phyloP scores from a whole-genome alignment of 169 alveolate genomes.

The Plasmodium cynomolgi region DNA sequence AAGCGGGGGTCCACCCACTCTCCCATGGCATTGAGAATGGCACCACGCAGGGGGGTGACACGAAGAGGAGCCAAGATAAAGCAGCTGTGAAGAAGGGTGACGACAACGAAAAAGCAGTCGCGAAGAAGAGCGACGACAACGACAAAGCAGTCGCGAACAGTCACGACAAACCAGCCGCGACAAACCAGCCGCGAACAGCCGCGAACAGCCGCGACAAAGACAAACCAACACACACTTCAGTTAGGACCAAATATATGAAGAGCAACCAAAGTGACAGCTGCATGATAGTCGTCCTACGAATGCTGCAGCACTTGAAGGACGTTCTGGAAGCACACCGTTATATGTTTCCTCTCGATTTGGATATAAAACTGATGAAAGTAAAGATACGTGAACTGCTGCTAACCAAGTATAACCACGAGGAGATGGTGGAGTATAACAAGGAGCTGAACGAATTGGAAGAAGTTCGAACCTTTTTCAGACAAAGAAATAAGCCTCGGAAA shows the following conservation, averaged over 20 bases:
- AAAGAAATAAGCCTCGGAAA: slow-evolving; percentile 4
- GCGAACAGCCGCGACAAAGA: background rate
- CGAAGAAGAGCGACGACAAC: too few relatives aligned
- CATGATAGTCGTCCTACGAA: background rate
- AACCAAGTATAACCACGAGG: slow-evolving; percentile 53
- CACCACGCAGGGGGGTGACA: background rate
- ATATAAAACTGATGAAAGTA: slow-evolving; percentile 20
- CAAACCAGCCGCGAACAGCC: too few relatives aligned
- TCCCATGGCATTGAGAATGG: background rate
- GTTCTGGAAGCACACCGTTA: background rate
- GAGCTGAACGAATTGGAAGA: background rate
- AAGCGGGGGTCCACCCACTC: background rate
- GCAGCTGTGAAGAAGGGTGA: too few relatives aligned
- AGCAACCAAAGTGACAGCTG: background rate
- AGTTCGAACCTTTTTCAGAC: slow-evolving; percentile 15
- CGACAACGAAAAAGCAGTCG: too few relatives aligned
- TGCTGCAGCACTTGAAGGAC: slow-evolving; percentile 12
- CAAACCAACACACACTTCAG: background rate
- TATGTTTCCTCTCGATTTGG: slow-evolving; percentile 26
- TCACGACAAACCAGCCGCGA: too few relatives aligned
- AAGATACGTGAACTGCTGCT: slow-evolving; percentile 64
- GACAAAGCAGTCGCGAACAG: too few relatives aligned
- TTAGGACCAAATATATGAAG: slow-evolving; percentile 38
- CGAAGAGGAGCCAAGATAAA: too few relatives aligned
- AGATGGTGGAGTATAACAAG: slow-evolving; percentile 11